Evolutionary conservation across 2,329 filamentous ascomycete species (phyloP).

Genomic region (Aspergillus latus): DNA sequence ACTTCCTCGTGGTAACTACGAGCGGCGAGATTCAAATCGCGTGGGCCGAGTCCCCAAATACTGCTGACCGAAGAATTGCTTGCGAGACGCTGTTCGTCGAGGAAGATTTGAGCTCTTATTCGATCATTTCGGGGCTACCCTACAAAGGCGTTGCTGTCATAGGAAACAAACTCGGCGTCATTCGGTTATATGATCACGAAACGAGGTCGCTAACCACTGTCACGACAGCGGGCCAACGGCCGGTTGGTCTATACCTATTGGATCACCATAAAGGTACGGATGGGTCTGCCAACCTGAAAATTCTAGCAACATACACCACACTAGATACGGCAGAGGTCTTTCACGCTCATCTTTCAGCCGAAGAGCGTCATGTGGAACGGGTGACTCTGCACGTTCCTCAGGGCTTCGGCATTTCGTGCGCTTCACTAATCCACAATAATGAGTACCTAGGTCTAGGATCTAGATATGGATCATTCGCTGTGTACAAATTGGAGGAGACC

Average conservation of each 20-base stretch:
- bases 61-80: constrained; percentile 10
- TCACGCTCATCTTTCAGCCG: constrained; percentile 18
- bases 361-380: constrained; percentile 41
- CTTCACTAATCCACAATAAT: constrained; percentile 34
- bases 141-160: constrained; percentile 35
- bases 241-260: constrained; percentile 32
- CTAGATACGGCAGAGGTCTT: constrained; percentile 33
- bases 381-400: constrained; percentile 37
- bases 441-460: constrained; percentile 55
- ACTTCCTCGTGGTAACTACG: constrained; percentile 33
- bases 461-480: constrained; percentile 54
- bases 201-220: constrained; percentile 30
- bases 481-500: constrained; percentile 40
- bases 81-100: constrained; percentile 29
- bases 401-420: constrained; percentile 55
- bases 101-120: constrained; percentile 33
- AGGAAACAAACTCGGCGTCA: constrained; percentile 32
- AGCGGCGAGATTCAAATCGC: constrained; percentile 36
- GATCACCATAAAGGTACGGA: constrained; percentile 14
- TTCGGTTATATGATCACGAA: constrained; percentile 38
- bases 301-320: constrained; percentile 29
- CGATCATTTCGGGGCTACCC: constrained; percentile 32
- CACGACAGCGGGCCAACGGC: constrained; percentile 26
- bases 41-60: constrained; percentile 17
- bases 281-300: constrained; percentile 20